Conservation (phyloP, 495 filamentous ascomycete genomes). For the Hyaloscypha bicolor region DNA sequence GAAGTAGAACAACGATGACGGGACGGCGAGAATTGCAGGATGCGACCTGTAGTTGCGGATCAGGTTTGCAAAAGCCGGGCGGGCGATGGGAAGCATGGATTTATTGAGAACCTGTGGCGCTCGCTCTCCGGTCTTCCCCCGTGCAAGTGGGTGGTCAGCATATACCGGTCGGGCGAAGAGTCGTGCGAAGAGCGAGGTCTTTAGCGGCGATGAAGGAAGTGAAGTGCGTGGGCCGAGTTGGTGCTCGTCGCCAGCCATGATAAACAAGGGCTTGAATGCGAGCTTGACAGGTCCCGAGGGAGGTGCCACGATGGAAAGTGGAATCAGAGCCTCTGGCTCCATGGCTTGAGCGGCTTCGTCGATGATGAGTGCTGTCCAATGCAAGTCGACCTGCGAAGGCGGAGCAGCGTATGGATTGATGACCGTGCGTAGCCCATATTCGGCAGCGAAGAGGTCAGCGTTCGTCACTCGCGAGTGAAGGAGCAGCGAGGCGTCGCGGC, state of each 20-base stretch:
- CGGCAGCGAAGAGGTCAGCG: slow-evolving; percentile 34
- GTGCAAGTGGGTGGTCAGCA: slow-evolving; percentile 51
- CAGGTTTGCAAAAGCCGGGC: slow-evolving; percentile 55
- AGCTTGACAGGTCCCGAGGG: slow-evolving; percentile 37
- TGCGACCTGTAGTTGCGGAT: slow-evolving; percentile 63
- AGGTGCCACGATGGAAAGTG: slow-evolving; percentile 52
- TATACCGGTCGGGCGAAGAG: slow-evolving; percentile 50
- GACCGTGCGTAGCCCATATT: slow-evolving; percentile 15
- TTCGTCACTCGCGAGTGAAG: slow-evolving; percentile 51
- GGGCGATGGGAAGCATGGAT: slow-evolving; percentile 35
- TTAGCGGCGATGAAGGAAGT: slow-evolving; percentile 40
- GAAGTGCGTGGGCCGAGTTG: slow-evolving; percentile 55
- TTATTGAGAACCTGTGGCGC: slow-evolving; percentile 21
- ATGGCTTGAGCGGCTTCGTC: slow-evolving; percentile 62
- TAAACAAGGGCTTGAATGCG: slow-evolving; percentile 44
- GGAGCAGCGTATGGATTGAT: slow-evolving; percentile 28
- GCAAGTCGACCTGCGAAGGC: slow-evolving; percentile 33
- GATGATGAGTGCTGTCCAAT: slow-evolving; percentile 57
- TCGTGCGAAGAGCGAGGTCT: slow-evolving; percentile 53
- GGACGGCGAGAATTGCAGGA: slow-evolving; percentile 55
- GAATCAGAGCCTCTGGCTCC: slow-evolving; percentile 53
- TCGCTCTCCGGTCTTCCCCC: slow-evolving; percentile 28
- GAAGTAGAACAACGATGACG: slow-evolving; percentile 54
- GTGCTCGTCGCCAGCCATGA: slow-evolving; percentile 60
- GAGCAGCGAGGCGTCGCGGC: slow-evolving; percentile 52